Evolutionary conservation across 2,329 filamentous ascomycete species (phyloP).

Genomic region (Hypoxylon sp.): DNA sequence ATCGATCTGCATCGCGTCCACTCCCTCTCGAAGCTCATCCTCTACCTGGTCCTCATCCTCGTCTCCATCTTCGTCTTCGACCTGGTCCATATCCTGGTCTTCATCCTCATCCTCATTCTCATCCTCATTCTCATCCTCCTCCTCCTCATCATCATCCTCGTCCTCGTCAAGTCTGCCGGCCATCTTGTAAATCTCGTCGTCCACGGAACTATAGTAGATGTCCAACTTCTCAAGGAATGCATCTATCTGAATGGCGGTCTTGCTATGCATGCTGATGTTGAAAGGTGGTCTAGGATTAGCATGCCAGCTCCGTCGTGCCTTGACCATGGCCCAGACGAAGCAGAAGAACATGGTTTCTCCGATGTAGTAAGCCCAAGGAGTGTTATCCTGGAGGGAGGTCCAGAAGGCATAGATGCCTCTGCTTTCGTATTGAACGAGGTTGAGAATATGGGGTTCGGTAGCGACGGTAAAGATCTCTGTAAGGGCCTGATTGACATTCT

Average conservation of each 20-base stretch:
- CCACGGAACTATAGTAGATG: background rate
- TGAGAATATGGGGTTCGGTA: background rate
- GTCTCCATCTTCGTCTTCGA: background rate
- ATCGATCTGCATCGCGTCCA: background rate
- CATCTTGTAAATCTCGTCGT: background rate
- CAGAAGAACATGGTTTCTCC: background rate
- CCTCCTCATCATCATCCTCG: background rate
- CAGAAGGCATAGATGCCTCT: background rate
- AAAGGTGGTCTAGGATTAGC: background rate
- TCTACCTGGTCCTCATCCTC: background rate
- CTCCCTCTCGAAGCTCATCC: background rate
- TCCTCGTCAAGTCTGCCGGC: background rate
- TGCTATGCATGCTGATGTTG: background rate
- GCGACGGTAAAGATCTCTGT: background rate
- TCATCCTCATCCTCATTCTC: background rate
- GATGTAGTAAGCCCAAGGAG: background rate
- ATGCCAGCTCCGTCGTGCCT: background rate
- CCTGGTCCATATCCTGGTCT: background rate
- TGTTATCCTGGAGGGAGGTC: background rate
- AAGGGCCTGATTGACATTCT: background rate
- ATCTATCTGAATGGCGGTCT: background rate
- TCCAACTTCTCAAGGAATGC: background rate
- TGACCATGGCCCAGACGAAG: background rate
- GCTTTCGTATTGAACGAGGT: background rate
- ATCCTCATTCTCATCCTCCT: background rate